Evolutionary conservation across 1,284 basidiomycete genomes (phyloP).

Genomic region (Leccinum variabile): DNA sequence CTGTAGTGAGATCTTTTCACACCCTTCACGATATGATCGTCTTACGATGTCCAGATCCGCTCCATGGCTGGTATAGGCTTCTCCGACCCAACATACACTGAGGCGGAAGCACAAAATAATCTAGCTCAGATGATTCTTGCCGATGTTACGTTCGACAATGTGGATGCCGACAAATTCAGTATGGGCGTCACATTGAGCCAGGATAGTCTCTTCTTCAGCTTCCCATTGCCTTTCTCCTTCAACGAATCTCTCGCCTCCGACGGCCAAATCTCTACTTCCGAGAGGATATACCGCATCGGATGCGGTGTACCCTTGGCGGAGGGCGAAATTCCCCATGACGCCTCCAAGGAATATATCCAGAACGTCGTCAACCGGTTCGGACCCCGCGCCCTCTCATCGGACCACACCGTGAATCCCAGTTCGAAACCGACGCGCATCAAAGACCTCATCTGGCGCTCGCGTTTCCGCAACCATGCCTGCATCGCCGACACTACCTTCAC

Average conservation of each 20-base stretch:
- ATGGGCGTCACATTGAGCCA: conserved; percentile 14
- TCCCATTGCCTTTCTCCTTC: conserved; percentile 32
- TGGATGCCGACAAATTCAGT: not conserved
- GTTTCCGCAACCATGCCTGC: conserved; percentile 40
- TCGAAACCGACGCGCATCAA: conserved; percentile 21
- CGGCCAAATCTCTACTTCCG: conserved; percentile 10
- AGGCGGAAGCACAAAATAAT: conserved; percentile 5
- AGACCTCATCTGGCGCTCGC: conserved; percentile 37
- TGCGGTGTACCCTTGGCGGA: conserved; percentile 34
- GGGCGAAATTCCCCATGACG: conserved; percentile 35
- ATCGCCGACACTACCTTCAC: conserved; percentile 25
- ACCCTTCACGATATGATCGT: not conserved
- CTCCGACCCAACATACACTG: conserved; percentile 12
- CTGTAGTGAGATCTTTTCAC: conserved; percentile 40
- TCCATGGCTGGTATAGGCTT: conserved; percentile 23
- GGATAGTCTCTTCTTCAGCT: conserved; percentile 33
- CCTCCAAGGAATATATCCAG: conserved; percentile 39
- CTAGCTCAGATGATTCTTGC: conserved; percentile 26
- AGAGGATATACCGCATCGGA: conserved; percentile 37
- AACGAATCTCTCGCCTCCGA: conserved; percentile 22
- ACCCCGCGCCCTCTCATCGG: conserved; percentile 21
- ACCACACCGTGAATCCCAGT: conserved; percentile 25
- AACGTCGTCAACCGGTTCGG: conserved; percentile 38
- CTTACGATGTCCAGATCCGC: conserved; percentile 17
- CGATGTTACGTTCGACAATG: conserved; percentile 22